phyloP scores from a whole-genome alignment of 148 eudicot genomes.

The Polygonum maritimum region DNA sequence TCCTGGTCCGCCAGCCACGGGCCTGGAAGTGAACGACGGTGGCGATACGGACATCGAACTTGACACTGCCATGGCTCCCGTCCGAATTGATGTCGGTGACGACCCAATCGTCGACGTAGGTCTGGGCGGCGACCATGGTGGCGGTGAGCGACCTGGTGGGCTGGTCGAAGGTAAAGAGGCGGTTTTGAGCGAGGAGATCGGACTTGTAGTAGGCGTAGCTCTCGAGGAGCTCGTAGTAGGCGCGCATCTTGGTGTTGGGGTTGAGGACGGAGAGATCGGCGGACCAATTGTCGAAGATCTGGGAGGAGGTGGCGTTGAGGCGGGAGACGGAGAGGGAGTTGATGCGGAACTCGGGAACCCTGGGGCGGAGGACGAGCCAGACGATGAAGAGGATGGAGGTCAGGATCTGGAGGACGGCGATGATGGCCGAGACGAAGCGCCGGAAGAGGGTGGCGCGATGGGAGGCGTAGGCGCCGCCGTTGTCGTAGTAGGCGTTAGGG shows the following conservation, averaged over 20 bases:
- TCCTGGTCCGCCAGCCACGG: slow-evolving; percentile 11
- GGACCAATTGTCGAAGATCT: slow-evolving; percentile 17
- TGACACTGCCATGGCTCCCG: slow-evolving; percentile 1
- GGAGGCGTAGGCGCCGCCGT: slow-evolving; percentile 15
- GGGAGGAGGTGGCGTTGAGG: slow-evolving; percentile 29
- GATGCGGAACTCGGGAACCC: slow-evolving; percentile 53
- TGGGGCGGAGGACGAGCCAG: slow-evolving; percentile 77
- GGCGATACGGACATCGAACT: slow-evolving; percentile 1
- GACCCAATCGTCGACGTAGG: slow-evolving; percentile 5
- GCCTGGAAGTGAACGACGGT: slow-evolving; percentile 13
- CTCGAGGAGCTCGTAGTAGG: slow-evolving; percentile 9
- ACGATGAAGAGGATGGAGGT: slow-evolving; percentile 47
- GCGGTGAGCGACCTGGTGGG: neutral
- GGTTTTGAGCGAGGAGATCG: neutral
- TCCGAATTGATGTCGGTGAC: neutral
- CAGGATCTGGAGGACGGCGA: slow-evolving; percentile 40
- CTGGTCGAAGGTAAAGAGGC: slow-evolving; percentile 15
- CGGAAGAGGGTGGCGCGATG: slow-evolving; percentile 58
- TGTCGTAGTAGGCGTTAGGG: slow-evolving; percentile 19
- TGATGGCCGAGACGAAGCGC: slow-evolving; percentile 41
- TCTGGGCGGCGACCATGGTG: neutral
- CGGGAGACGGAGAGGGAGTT: slow-evolving; percentile 35
- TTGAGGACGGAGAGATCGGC: slow-evolving; percentile 2
- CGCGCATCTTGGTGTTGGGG: slow-evolving; percentile 11
- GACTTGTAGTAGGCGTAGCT: slow-evolving; percentile 1